Percentiles rank a stretch among this genome's conserved stretches.
Evolutionary conservation across 768 basidiomycete genomes (phyloP).

Genomic region (Tricholoma flavovirens): DNA sequence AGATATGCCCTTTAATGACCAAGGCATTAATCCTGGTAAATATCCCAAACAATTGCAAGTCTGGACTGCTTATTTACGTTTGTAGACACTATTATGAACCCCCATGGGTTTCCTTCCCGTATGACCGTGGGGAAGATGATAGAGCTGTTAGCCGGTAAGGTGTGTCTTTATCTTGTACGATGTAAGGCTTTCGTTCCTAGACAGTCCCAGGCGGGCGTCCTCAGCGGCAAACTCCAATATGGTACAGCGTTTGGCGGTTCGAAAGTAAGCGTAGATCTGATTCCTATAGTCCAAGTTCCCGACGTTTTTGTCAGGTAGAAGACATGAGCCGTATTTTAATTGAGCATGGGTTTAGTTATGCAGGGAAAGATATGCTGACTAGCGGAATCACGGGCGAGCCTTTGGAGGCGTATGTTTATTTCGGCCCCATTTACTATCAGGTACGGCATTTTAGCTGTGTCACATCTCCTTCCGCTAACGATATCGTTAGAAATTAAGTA

Average conservation of each 20-base stretch:
- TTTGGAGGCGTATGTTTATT: constrained; percentile 95
- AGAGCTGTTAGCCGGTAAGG: constrained; percentile 93
- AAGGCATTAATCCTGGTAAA: constrained; percentile 87
- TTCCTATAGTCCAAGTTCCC: background rate
- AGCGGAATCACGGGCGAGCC: constrained; percentile 97
- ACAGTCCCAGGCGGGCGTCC: constrained; percentile 70
- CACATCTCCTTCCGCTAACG: constrained; percentile 7
- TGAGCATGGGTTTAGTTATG: constrained; percentile 93
- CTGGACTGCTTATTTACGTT: constrained; percentile 9
- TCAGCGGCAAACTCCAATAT: constrained; percentile 85
- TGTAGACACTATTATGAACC: constrained; percentile 98
- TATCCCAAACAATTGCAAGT: constrained; percentile 10
- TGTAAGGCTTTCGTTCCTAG: background rate
- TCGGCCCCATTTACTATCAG: constrained; percentile 98
- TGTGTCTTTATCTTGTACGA: constrained; percentile 19
- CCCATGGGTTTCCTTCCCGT: constrained; percentile 97
- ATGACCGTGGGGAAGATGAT: constrained; percentile 99
- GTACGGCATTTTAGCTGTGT: constrained; percentile 32
- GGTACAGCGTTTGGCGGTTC: constrained; percentile 98
- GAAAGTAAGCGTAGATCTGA: constrained; percentile 49
- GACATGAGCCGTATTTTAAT: constrained; percentile 97
- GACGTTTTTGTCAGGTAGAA: constrained; percentile 56
- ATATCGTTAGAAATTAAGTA: constrained; percentile 80
- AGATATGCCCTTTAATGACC: constrained; percentile 99
- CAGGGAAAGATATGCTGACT: constrained; percentile 98